A percentile compares a stretch with the other conserved stretches of the same genome.
Evolutionary conservation across 805 yeast genomes (phyloP).

Genomic region (Wickerhamomyces bisporus): DNA sequence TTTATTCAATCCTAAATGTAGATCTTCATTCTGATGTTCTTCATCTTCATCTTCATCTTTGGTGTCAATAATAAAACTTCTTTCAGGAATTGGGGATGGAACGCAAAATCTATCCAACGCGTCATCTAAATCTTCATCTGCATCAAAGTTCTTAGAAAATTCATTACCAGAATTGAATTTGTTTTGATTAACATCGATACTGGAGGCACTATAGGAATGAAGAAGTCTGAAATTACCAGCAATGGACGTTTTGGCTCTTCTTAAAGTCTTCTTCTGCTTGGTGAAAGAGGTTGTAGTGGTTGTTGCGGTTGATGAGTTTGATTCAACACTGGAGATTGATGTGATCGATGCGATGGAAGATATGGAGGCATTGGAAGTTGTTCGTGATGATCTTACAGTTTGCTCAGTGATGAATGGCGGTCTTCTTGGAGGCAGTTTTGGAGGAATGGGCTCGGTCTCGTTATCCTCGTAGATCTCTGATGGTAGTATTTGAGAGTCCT

Average conservation of each 20-base stretch:
- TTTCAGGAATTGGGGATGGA: conserved; percentile 23
- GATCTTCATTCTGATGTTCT: conserved; percentile 9
- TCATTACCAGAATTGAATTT: conserved; percentile 5
- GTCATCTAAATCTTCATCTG: conserved; percentile 9
- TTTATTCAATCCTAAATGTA: conserved; percentile 17
- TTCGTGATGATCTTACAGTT: conserved; percentile 9
- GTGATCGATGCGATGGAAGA: conserved; percentile 18
- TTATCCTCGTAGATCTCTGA: conserved; percentile 1
- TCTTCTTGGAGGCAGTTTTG: conserved; percentile 6
- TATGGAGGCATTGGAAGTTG: conserved; percentile 20
- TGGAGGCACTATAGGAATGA: conserved; percentile 17
- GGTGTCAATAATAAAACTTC: conserved; percentile 5
- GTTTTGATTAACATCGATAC: conserved; percentile 11
- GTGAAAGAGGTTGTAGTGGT: conserved; percentile 4
- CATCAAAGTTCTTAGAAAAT: conserved; percentile 5
- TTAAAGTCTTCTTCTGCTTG: conserved; percentile 12
- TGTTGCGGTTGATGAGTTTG: conserved; percentile 6
- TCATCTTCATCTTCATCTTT: conserved; percentile 8
- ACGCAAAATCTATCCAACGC: conserved; percentile 21
- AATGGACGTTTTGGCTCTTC: conserved; percentile 19
- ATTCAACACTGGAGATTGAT: conserved; percentile 20
- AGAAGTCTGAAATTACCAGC: conserved; percentile 8
- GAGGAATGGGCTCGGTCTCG: conserved; percentile 3
- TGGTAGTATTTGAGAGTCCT: not conserved
- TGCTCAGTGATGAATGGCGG: conserved; percentile 7